These are phyloP conservation scores for Phlegmacium glaucopus DNA, from an alignment of 768 basidiomycete species.

Conservation along the genomic window DNA sequence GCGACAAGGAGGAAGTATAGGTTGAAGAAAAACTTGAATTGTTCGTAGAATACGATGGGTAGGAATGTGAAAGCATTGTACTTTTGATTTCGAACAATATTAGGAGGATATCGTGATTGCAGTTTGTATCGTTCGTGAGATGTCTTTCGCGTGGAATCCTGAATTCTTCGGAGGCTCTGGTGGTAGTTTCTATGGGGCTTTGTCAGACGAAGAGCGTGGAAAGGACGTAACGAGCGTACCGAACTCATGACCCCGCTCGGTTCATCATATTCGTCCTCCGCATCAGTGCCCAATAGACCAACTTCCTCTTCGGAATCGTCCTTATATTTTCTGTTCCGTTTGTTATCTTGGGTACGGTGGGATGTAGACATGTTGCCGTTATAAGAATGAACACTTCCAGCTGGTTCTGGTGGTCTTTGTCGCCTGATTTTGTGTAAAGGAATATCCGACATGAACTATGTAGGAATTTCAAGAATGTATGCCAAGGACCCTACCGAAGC, in stretches of 20 bases:
- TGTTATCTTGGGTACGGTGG: conserved; percentile 21
- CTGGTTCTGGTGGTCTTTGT: conserved; percentile 29
- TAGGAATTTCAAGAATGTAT: background rate
- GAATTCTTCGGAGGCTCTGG: conserved; percentile 23
- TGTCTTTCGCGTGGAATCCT: conserved; percentile 48
- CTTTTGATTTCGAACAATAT: conserved; percentile 96
- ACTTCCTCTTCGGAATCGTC: conserved; percentile 60
- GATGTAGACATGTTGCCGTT: conserved; percentile 20
- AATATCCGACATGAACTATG: conserved; percentile 64
- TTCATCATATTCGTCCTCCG: conserved; percentile 9
- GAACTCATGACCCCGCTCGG: conserved; percentile 8
- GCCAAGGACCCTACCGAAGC: no score
- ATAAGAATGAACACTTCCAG: conserved; percentile 14
- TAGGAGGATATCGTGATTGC: conserved; percentile 73
- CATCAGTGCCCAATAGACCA: conserved; percentile 14
- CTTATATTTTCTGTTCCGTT: conserved; percentile 49
- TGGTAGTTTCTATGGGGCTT: conserved; percentile 13
- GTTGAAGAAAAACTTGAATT: conserved; percentile 99
- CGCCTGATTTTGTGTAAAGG: conserved; percentile 61
- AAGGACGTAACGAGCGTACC: conserved; percentile 10
- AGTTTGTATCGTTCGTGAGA: conserved; percentile 72
- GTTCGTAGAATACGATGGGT: conserved; percentile 95
- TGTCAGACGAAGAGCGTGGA: background rate
- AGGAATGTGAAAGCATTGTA: conserved; percentile 97
- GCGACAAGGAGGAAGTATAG: conserved; percentile 97